Evolutionary conservation across 306 rosid genomes (phyloP), one percentile per base, ranked within the genome.

Genomic region (Hylodesmum podocarpum): DNA sequence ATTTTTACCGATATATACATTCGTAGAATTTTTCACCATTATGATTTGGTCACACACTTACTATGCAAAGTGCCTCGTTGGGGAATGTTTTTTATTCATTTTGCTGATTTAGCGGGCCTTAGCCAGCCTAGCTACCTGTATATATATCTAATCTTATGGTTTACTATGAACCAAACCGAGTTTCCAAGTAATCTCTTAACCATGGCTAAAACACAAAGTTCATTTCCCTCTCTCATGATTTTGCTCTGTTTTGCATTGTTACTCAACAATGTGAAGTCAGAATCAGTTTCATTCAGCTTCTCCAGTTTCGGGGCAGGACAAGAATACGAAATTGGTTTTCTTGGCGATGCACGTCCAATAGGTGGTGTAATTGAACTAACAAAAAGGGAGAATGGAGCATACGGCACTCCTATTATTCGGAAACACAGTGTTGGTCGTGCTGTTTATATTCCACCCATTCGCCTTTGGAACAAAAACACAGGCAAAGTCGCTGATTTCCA

Each of bases 271-370:
- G 73, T 44, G 1, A 78, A 57, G 8, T 69, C 76, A 15, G 70
- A 69, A 1, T 68, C 82, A 69, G 0, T 68, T 9, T 78, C 76
- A 22, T 69, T 78, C 70, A 57, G 24, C 18, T 78, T 68, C 70
- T 0, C 37, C 4, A 9, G 1, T 15, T 78, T 78, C 28, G 21
- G n/a, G 8, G 4, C 53, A 6, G 49, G 16, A 13, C 4, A 0
- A 8, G 2, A 19, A 0, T n/a, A 4, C 3, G 8, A 54, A 0
- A 0, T 78, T n/a, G 55, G 8, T 7, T 24, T 21, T 8, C 64
- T 78, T 0, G 82, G 77, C 0, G 77, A 70, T 12, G 82, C 82
- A 0, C 37, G 28, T 16, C 13, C 44, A n/a, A 7, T 6, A 28
- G 54, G 41, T 8, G 65, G 76, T 2, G 76, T 6, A 6, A 37